A percentile compares a stretch with the other conserved stretches of the same genome.
phyloP scores from a whole-genome alignment of 148 eudicot species.

The Camellia japonica region DNA sequence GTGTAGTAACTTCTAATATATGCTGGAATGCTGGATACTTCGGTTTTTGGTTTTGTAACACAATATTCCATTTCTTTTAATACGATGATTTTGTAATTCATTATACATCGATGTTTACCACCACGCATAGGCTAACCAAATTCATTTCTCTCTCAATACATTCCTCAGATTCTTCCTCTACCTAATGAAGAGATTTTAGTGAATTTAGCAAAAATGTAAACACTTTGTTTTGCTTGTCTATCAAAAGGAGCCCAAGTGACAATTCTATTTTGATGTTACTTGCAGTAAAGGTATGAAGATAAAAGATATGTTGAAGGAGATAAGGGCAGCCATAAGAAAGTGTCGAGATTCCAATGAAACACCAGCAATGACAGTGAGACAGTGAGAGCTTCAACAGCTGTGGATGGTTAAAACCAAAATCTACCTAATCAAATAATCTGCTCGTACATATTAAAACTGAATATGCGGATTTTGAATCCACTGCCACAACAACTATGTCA shows the following conservation, averaged over 20 bases:
- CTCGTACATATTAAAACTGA: neutral
- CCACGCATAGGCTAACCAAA: neutral
- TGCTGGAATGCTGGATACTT: neutral
- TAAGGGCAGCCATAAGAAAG: slow-evolving; percentile 64
- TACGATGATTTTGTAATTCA: neutral
- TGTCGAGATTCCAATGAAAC: slow-evolving; percentile 37
- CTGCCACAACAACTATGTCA: neutral
- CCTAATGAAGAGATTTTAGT: neutral
- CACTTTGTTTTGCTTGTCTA: neutral
- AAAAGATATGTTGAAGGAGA: slow-evolving; percentile 60
- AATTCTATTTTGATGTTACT: neutral
- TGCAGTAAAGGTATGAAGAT: slow-evolving; percentile 71
- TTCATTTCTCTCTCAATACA: neutral
- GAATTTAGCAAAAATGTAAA: neutral
- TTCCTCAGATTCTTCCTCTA: neutral
- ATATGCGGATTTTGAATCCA: neutral
- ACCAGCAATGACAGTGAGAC: neutral
- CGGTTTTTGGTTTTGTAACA: neutral
- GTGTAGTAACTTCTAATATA: neutral
- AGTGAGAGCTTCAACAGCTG: neutral
- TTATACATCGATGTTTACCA: neutral
- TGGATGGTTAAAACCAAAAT: neutral
- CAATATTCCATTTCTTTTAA: neutral
- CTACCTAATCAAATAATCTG: neutral
- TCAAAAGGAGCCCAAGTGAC: neutral